A percentile compares a stretch with the other conserved stretches of the same genome.
Evolutionary conservation across 192 early-diverging fungal species (phyloP).

Genomic region (Umbelopsis sp.): DNA sequence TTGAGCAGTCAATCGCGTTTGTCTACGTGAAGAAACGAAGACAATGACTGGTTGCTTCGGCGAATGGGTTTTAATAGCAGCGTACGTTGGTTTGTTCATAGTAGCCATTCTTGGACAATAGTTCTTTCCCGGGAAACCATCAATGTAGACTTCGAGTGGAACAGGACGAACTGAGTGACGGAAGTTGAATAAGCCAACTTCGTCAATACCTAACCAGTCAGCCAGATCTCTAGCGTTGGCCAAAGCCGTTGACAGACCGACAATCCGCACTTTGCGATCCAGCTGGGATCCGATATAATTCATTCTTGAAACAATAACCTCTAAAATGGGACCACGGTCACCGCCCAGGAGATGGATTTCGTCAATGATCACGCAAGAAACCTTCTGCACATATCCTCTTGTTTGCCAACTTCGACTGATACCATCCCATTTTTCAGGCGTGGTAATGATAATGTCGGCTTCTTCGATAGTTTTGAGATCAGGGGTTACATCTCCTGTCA

Average conservation of each 20-base stretch:
- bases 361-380: constrained; percentile 90
- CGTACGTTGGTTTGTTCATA: constrained; percentile 85
- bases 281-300: constrained; percentile 85
- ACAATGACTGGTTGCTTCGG: constrained; percentile 78
- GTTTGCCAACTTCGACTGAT: constrained; percentile 95
- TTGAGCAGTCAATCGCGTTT: constrained; percentile 83
- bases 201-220: constrained; percentile 92
- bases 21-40: constrained; percentile 91
- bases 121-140: constrained; percentile 88
- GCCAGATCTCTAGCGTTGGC: constrained; percentile 99
- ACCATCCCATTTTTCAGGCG: constrained; percentile 93
- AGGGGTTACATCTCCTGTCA: constrained; percentile 89
- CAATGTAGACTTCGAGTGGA: constrained; percentile 94
- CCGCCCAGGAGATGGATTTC: constrained; percentile 95
- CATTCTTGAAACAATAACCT: constrained; percentile 94
- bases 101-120: constrained; percentile 96
- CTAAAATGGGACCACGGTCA: constrained; percentile 87
- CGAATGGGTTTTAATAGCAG: constrained; percentile 69
- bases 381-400: constrained; percentile 88
- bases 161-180: constrained; percentile 90
- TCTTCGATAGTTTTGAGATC: constrained; percentile 89
- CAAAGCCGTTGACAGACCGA: constrained; percentile 86
- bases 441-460: constrained; percentile 91
- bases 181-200: constrained; percentile 89
- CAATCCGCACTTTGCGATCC: constrained; percentile 85